Conservation (phyloP, 2,329 filamentous ascomycete genomes). For the Beauveria scarabaeidicola region DNA sequence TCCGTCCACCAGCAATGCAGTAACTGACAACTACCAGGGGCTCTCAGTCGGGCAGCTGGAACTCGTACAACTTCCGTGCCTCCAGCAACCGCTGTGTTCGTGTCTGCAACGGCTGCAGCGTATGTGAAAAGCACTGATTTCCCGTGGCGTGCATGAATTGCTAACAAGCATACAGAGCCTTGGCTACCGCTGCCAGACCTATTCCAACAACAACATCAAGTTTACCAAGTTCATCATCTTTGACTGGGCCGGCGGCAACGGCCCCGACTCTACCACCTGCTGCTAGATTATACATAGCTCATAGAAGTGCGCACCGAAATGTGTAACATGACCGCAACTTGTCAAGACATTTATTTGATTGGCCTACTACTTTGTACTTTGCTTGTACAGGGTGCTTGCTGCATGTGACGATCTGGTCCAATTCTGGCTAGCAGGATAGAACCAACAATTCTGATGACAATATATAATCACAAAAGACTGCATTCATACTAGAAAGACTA, state of each 20-base stretch:
- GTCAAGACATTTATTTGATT: not conserved
- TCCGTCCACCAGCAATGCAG: not conserved
- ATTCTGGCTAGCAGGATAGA: not conserved
- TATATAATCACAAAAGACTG: not conserved
- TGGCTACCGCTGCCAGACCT: slow-evolving; percentile 7
- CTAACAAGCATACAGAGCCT: not conserved
- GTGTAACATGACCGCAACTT: not conserved
- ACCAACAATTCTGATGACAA: not conserved
- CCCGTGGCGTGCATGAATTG: not conserved
- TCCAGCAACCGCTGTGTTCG: slow-evolving; percentile 11
- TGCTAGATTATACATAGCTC: not conserved
- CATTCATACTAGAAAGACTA: no score
- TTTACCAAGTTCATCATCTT: slow-evolving; percentile 14
- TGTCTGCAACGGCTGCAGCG: slow-evolving; percentile 11
- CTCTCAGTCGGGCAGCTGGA: slow-evolving; percentile 7
- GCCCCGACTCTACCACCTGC: slow-evolving; percentile 11
- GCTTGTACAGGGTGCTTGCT: not conserved
- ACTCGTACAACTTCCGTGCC: slow-evolving; percentile 12
- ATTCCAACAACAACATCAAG: slow-evolving; percentile 12
- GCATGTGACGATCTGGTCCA: not conserved
- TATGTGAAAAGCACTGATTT: not conserved
- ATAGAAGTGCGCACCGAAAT: not conserved
- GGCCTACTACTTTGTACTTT: no score
- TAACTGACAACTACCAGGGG: slow-evolving; percentile 4
- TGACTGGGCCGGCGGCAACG: slow-evolving; percentile 12